A percentile compares a stretch with the other conserved stretches of the same genome.
phyloP scores from a whole-genome alignment of 129 eudicot genomes.

The Oenanthe sinensis region DNA sequence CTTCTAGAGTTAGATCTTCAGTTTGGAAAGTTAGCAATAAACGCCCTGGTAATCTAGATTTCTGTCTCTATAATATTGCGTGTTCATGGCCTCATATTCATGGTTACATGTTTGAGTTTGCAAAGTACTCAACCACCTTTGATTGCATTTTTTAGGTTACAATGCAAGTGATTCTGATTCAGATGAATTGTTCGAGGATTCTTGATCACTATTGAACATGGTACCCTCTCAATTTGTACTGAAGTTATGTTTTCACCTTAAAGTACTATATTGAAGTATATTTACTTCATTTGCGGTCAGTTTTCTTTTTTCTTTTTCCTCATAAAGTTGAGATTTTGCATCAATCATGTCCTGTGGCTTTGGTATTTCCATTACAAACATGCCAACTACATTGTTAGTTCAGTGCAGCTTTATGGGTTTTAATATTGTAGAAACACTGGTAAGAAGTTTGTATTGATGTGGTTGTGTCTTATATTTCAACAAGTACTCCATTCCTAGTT shows the following conservation, averaged over 20 bases:
- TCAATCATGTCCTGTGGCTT: not conserved
- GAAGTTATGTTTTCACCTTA: not conserved
- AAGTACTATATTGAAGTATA: not conserved
- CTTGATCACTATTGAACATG: slow-evolving; percentile 27
- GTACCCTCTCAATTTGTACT: not conserved
- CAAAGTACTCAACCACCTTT: not conserved
- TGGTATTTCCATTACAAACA: not conserved
- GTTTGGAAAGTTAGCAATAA: slow-evolving; percentile 86
- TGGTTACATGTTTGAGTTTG: not conserved
- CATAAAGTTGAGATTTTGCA: not conserved
- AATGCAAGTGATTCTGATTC: slow-evolving; percentile 91
- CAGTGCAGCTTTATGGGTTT: not conserved
- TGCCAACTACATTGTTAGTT: not conserved
- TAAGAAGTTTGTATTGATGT: not conserved
- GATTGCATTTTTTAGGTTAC: slow-evolving; percentile 43
- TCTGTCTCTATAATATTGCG: not conserved
- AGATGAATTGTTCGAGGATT: slow-evolving; percentile 48
- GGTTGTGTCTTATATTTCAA: not conserved
- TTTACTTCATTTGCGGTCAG: not conserved
- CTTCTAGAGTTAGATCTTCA: slow-evolving; percentile 77
- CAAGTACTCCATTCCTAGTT: not conserved
- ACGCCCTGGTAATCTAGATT: slow-evolving; percentile 55
- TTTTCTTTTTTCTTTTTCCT: not conserved
- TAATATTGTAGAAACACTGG: not conserved
- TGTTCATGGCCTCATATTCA: not conserved